These are phyloP conservation scores for Starmerella vitae DNA, from an alignment of 805 yeast genomes.

Conservation along the genomic window DNA sequence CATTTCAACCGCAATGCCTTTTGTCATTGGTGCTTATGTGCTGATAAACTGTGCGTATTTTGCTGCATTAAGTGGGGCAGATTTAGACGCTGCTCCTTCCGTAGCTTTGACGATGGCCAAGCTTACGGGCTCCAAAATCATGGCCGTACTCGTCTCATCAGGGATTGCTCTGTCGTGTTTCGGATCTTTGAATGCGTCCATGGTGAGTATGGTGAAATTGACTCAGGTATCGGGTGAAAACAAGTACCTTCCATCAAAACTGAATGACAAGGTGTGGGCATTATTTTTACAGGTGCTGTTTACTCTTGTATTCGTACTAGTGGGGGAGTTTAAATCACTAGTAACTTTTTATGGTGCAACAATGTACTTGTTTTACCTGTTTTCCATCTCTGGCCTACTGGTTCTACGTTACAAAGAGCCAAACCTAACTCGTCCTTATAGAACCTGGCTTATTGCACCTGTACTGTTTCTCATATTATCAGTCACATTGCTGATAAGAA, in stretches of 20 bases:
- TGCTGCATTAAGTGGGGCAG: slow-evolving; percentile 64
- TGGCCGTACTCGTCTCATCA: slow-evolving; percentile 25
- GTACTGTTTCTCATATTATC: slow-evolving; percentile 7
- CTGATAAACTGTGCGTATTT: slow-evolving; percentile 31
- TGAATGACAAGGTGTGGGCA: slow-evolving; percentile 22
- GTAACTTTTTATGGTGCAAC: slow-evolving; percentile 30
- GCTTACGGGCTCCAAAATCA: slow-evolving; percentile 21
- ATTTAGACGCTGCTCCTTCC: slow-evolving; percentile 27
- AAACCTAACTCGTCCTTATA: slow-evolving; percentile 28
- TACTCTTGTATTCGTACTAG: slow-evolving; percentile 25
- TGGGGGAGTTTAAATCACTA: slow-evolving; percentile 29
- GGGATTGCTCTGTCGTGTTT: slow-evolving; percentile 30
- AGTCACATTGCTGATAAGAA: slow-evolving; percentile 2
- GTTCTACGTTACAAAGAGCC: slow-evolving; percentile 28
- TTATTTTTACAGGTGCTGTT: slow-evolving; percentile 25
- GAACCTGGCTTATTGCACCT: slow-evolving; percentile 29
- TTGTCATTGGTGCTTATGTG: slow-evolving; percentile 28
- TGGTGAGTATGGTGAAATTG: slow-evolving; percentile 28
- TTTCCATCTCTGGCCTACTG: slow-evolving; percentile 30
- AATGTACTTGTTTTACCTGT: slow-evolving; percentile 25
- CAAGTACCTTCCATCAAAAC: slow-evolving; percentile 25
- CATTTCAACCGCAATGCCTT: slow-evolving; percentile 31
- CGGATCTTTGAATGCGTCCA: slow-evolving; percentile 32
- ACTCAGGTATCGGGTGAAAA: slow-evolving; percentile 29
- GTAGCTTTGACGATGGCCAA: slow-evolving; percentile 29